Conservation (phyloP, 495 filamentous ascomycete genomes). For the Xylaria grammica region DNA sequence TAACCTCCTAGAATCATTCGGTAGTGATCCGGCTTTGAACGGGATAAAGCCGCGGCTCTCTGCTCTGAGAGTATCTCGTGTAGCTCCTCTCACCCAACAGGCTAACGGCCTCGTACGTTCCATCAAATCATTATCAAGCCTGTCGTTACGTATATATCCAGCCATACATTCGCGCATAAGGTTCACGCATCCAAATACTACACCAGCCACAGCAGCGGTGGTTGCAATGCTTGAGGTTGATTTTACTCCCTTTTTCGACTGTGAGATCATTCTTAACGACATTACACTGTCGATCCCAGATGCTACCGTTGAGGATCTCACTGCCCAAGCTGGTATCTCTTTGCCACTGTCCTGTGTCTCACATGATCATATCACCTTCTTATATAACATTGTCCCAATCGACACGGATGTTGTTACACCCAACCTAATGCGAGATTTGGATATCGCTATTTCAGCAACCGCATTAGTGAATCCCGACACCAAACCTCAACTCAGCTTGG, state of each 20-base stretch:
- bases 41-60: conserved; percentile 77
- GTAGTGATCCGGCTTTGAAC: conserved; percentile 67
- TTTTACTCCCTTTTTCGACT: conserved; percentile 80
- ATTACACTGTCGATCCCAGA: conserved; percentile 69
- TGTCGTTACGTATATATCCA: conserved; percentile 75
- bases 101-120: conserved; percentile 60
- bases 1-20: conserved; percentile 82
- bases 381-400: conserved; percentile 74
- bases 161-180: conserved; percentile 83
- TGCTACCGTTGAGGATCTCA: conserved; percentile 72
- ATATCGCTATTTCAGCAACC: conserved; percentile 69
- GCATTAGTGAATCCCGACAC: conserved; percentile 63
- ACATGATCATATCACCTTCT: conserved; percentile 81
- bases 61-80: conserved; percentile 76
- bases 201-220: conserved; percentile 66
- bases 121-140: conserved; percentile 67
- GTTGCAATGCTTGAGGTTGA: conserved; percentile 88
- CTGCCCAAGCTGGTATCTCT: conserved; percentile 55
- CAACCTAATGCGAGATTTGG: conserved; percentile 53
- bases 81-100: conserved; percentile 63
- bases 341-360: conserved; percentile 75
- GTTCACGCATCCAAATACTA: conserved; percentile 73
- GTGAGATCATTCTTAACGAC: conserved; percentile 69
- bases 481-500: conserved; percentile 74
- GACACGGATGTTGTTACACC: conserved; percentile 62